A percentile compares a stretch with the other conserved stretches of the same genome.
phyloP scores from a whole-genome alignment of 1,284 basidiomycete genomes.

The Cutaneotrichosporon spelunceum region DNA sequence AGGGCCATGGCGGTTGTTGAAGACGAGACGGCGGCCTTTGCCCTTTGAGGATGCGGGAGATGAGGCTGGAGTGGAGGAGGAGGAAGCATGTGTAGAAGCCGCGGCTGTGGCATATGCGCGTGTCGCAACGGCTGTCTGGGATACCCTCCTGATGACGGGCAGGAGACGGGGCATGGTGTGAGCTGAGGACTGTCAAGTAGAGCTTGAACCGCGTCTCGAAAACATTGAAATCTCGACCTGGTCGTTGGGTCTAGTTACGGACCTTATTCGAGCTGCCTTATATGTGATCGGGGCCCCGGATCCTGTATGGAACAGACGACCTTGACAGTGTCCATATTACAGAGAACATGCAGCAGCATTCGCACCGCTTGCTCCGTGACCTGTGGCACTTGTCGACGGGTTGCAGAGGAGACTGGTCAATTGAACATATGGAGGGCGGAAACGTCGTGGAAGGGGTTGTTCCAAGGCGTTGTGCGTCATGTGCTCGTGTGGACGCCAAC shows the following conservation, averaged over 20 bases:
- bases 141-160: not conserved
- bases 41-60: not conserved
- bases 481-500: not conserved
- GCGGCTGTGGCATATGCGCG: not conserved
- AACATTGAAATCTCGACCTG: not conserved
- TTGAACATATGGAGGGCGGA: not conserved
- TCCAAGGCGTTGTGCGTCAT: not conserved
- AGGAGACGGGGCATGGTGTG: slow-evolving; percentile 4
- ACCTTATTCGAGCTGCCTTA: not conserved
- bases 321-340: not conserved
- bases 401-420: no score
- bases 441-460: not conserved
- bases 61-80: not conserved
- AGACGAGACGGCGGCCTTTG: slow-evolving; percentile 3
- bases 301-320: not conserved
- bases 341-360: no score
- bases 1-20: slow-evolving; percentile 11
- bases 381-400: no score
- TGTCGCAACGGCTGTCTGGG: not conserved
- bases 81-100: not conserved
- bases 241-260: not conserved
- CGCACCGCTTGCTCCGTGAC: no score
- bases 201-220: not conserved
- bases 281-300: not conserved
- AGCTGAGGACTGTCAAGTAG: not conserved